phyloP scores from a whole-genome alignment of 352 stramenopile species.

The Globisporangium sylvaticum region DNA sequence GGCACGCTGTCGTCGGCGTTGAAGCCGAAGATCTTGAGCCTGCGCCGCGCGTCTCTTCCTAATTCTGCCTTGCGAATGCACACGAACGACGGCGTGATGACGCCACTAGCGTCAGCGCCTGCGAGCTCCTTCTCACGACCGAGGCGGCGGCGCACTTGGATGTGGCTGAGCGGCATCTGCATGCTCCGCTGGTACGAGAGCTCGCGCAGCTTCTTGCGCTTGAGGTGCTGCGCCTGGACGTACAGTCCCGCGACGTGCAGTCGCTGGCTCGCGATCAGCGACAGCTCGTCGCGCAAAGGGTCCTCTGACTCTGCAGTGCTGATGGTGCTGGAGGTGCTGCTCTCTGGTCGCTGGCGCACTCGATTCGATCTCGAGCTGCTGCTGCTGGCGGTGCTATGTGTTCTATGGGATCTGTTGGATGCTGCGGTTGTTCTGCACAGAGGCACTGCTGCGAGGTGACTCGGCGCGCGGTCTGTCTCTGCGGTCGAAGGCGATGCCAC shows the following conservation, averaged over 20 bases:
- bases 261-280: constrained; percentile 10
- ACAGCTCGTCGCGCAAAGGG: constrained; percentile 4
- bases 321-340: background rate
- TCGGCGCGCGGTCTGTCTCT: constrained; percentile 2
- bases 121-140: background rate
- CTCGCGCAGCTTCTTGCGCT: constrained; percentile 1
- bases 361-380: background rate
- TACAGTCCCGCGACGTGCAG: constrained; percentile 11
- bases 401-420: background rate
- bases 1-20: constrained; percentile 15
- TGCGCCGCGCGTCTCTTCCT: background rate
- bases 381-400: background rate
- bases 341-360: background rate
- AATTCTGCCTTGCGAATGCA: constrained; percentile 11
- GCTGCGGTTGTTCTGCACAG: background rate
- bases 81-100: constrained; percentile 4
- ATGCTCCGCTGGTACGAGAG: constrained; percentile 3
- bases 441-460: background rate
- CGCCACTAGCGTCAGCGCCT: background rate
- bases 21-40: constrained; percentile 11
- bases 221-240: background rate
- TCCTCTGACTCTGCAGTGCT: background rate
- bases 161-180: constrained; percentile 13
- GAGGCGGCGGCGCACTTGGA: constrained; percentile 7
- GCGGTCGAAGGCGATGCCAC: background rate